Base-by-base conservation (phyloP, 768 basidiomycete species). In the Russula sp. region DNA sequence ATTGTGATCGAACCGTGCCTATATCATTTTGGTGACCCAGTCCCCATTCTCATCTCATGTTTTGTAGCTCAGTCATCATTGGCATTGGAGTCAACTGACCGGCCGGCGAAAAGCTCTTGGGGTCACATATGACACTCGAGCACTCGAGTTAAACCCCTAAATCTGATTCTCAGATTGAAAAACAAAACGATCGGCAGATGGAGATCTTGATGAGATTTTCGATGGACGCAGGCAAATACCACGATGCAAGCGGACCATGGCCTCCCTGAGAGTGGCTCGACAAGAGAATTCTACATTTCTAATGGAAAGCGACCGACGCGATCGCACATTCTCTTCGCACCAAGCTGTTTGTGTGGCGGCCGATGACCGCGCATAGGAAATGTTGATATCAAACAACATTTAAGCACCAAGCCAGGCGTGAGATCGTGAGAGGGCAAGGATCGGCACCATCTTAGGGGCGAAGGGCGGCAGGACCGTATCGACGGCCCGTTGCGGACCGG, bases 401-500 rank as follows among this genome's bases (percentile, higher is more conserved):
- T 32, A 1, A 16, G 22, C 38, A 32, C 58, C 16, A 8, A n/a
- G n/a, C n/a, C n/a, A n/a, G n/a, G n/a, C n/a, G n/a, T n/a, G n/a
- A n/a, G n/a, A n/a, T n/a, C n/a, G 48, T 43, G 34, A 38, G 54
- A 61, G 47, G 38, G 22, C 7, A 50, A 5, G 13, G 25, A 38
- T 46, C 39, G 56, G 45, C 25, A 29, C 25, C 25, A 29, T 29
- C 20, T 63, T 57, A 63, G 61, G 61, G 61, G 57, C 51, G 25
- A 47, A 18, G 42, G 14, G 9, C 41, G 34, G 11, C 41, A 25
- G 18, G 25, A 41, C 49, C 42, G 34, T 51, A 20, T 29, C 18
- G 7, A 38, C 56, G 61, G 61, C 36, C 61, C 61, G 61, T 43
- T 25, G 14, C 61, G 61, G 61, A 38, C 61, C 61, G 20, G 45